Evolutionary conservation across 2,329 filamentous ascomycete species (phyloP).

Genomic region (Fusarium staphyleae): DNA sequence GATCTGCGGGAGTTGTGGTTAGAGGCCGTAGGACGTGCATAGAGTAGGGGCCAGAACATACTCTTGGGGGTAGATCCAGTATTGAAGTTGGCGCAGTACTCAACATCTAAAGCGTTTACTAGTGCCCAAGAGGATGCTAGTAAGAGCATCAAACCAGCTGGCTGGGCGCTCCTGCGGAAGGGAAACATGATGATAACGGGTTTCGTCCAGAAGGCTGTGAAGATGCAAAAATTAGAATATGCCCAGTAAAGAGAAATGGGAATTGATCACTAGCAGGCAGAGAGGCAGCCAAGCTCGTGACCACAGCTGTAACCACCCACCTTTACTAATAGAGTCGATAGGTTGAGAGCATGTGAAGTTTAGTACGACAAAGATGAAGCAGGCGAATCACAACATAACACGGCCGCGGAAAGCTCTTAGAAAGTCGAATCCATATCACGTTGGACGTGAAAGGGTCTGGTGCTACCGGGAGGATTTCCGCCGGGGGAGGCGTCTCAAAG

Average conservation of each 20-base stretch:
- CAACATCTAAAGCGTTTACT: slow-evolving; percentile 39
- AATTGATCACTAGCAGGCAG: neutral
- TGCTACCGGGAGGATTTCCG: slow-evolving; percentile 24
- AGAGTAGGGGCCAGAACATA: slow-evolving; percentile 36
- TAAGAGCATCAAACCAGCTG: slow-evolving; percentile 36
- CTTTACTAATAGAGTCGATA: slow-evolving; percentile 30
- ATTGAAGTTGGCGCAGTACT: slow-evolving; percentile 50
- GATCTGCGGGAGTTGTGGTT: slow-evolving; percentile 49
- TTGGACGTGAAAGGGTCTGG: slow-evolving; percentile 16
- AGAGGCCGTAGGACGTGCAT: neutral
- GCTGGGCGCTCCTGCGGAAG: slow-evolving; percentile 27
- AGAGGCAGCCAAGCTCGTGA: slow-evolving; percentile 1
- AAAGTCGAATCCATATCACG: slow-evolving; percentile 38
- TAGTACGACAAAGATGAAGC: slow-evolving; percentile 32
- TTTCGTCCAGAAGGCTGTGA: slow-evolving; percentile 23
- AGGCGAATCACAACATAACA: slow-evolving; percentile 38
- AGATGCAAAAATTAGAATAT: slow-evolving; percentile 13
- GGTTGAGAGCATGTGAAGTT: slow-evolving; percentile 26
- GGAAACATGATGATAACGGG: slow-evolving; percentile 34
- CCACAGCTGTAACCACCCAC: slow-evolving; percentile 29
- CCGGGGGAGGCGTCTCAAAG: slow-evolving; percentile 19
- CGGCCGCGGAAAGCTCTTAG: slow-evolving; percentile 27
- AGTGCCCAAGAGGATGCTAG: slow-evolving; percentile 37
- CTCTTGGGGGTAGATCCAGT: slow-evolving; percentile 45
- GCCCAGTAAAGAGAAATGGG: slow-evolving; percentile 1